phyloP scores from a whole-genome alignment of 1,284 basidiomycete species.

The Agaricales sp. region DNA sequence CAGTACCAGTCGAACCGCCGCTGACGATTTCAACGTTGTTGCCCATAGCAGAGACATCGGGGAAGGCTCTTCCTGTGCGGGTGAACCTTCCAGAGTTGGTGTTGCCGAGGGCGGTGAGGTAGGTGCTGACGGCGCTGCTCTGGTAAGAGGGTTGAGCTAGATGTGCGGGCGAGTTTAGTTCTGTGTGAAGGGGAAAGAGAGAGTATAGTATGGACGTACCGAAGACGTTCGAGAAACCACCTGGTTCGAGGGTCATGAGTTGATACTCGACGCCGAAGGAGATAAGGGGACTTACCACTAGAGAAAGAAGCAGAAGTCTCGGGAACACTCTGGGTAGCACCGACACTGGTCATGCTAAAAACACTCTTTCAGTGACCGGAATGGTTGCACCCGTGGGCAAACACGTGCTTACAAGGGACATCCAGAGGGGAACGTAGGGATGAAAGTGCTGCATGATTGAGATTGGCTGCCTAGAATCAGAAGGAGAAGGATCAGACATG shows the following conservation, averaged over 20 bases:
- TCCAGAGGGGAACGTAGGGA: slow-evolving; percentile 50
- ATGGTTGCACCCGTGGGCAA: slow-evolving; percentile 66
- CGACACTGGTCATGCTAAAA: slow-evolving; percentile 34
- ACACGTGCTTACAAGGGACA: slow-evolving; percentile 43
- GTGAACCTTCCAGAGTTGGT: slow-evolving; percentile 39
- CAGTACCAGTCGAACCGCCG: slow-evolving; percentile 30
- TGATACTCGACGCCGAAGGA: neutral
- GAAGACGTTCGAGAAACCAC: no score
- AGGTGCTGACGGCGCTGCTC: slow-evolving; percentile 33
- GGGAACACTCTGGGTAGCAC: slow-evolving; percentile 38
- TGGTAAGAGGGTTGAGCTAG: slow-evolving; percentile 52
- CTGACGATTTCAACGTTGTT: slow-evolving; percentile 49
- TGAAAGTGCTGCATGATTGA: slow-evolving; percentile 16
- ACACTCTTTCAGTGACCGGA: slow-evolving; percentile 30
- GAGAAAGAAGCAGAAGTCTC: slow-evolving; percentile 50
- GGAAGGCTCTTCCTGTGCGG: slow-evolving; percentile 48
- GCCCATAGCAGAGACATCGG: slow-evolving; percentile 62
- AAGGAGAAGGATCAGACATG: slow-evolving; percentile 31
- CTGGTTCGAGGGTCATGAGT: slow-evolving; percentile 14
- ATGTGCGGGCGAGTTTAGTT: no score
- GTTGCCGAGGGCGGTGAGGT: slow-evolving; percentile 37
- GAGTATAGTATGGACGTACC: no score
- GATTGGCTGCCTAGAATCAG: neutral
- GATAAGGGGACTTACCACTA: slow-evolving; percentile 46
- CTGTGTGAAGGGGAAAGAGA: no score